Conservation (phyloP, 2,329 filamentous ascomycete genomes). For the Penicillium sp. region DNA sequence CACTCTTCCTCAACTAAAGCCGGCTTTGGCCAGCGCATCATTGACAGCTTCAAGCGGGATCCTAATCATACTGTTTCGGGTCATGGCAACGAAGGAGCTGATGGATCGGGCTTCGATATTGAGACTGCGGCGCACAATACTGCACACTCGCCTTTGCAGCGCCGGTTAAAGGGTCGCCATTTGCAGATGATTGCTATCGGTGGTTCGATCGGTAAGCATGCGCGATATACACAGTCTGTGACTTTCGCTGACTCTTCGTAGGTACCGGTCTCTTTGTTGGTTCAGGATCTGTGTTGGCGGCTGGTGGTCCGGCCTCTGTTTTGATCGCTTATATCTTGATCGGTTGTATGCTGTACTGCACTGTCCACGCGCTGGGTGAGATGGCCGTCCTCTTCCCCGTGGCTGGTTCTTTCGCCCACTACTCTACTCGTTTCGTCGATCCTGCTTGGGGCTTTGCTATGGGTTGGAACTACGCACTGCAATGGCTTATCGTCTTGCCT, state of each 20-base stretch:
- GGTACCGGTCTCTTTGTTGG: slow-evolving; percentile 86
- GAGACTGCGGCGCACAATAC: slow-evolving; percentile 65
- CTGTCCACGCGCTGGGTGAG: slow-evolving; percentile 87
- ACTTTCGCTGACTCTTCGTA: slow-evolving; percentile 33
- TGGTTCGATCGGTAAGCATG: slow-evolving; percentile 72
- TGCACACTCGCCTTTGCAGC: slow-evolving; percentile 71
- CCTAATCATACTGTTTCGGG: slow-evolving; percentile 41
- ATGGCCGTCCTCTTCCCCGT: slow-evolving; percentile 89
- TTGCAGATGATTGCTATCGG: slow-evolving; percentile 98
- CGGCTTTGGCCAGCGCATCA: slow-evolving; percentile 31
- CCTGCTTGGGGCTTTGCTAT: slow-evolving; percentile 94
- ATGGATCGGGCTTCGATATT: slow-evolving; percentile 63
- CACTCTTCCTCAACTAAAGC: slow-evolving; percentile 27
- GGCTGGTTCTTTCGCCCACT: slow-evolving; percentile 87
- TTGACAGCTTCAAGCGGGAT: slow-evolving; percentile 49
- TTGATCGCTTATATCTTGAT: slow-evolving; percentile 78
- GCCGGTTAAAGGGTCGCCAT: slow-evolving; percentile 80
- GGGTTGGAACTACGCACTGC: slow-evolving; percentile 91
- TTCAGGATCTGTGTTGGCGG: slow-evolving; percentile 69
- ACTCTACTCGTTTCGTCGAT: slow-evolving; percentile 88
- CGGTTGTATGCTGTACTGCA: slow-evolving; percentile 87
- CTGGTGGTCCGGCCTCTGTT: slow-evolving; percentile 76
- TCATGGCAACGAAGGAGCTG: slow-evolving; percentile 43
- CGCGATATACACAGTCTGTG: not conserved
- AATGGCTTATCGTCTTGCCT: slow-evolving; percentile 83